Evolutionary conservation across 2,329 filamentous ascomycete species (phyloP).

Genomic region (Epichloe sibirici): DNA sequence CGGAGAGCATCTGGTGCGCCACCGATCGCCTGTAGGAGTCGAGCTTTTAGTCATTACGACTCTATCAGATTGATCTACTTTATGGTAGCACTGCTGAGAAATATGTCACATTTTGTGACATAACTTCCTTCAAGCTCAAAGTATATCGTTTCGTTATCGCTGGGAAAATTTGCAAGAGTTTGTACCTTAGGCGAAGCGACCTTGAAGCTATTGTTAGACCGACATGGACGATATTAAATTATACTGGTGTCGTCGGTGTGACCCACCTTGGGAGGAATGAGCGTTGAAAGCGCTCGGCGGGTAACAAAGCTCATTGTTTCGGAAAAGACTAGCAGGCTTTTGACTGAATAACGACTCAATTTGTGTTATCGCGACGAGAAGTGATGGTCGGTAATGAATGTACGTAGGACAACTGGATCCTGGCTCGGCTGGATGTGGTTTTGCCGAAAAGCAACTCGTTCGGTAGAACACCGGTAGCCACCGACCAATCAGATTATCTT

Average conservation of each 20-base stretch:
- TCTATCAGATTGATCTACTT: neutral
- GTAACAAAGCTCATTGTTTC: conserved; percentile 84
- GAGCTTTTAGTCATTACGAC: conserved; percentile 21
- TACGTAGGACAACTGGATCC: conserved; percentile 15
- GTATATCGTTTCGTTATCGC: neutral
- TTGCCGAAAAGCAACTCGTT: conserved; percentile 40
- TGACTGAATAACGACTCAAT: conserved; percentile 15
- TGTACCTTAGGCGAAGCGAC: conserved; percentile 72
- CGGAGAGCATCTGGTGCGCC: conserved; percentile 89
- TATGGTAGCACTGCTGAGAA: neutral
- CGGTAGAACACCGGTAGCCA: conserved; percentile 31
- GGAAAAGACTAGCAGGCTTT: conserved; percentile 12
- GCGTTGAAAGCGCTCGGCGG: conserved; percentile 87
- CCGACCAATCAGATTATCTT: conserved; percentile 27
- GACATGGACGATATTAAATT: conserved; percentile 8
- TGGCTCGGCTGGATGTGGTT: conserved; percentile 12
- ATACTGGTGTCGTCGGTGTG: neutral
- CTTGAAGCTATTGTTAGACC: conserved; percentile 28
- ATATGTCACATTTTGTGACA: neutral
- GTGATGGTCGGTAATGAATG: conserved; percentile 23
- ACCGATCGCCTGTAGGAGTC: conserved; percentile 63
- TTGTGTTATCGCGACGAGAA: conserved; percentile 20
- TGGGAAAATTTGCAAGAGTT: neutral
- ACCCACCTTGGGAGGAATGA: conserved; percentile 95
- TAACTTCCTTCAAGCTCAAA: neutral